phyloP scores from a whole-genome alignment of 495 filamentous ascomycete genomes.

The Penicillium bialowiezense region DNA sequence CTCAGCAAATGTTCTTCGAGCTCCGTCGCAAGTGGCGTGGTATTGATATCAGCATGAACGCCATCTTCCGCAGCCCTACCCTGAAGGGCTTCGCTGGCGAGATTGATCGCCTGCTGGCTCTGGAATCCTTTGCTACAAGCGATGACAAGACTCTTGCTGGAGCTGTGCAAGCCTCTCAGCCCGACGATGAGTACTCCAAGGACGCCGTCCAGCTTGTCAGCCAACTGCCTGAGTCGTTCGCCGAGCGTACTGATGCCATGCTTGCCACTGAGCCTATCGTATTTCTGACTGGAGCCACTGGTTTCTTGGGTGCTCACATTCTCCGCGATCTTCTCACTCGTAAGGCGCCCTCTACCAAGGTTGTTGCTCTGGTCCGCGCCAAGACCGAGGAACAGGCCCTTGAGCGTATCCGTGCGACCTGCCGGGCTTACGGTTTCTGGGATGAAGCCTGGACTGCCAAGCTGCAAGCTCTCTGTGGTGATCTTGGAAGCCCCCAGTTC shows the following conservation, averaged over 20 bases:
- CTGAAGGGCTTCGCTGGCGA: constrained; percentile 70
- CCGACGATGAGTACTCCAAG: constrained; percentile 61
- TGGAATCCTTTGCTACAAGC: constrained; percentile 32
- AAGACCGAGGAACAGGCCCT: constrained; percentile 50
- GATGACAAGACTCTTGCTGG: constrained; percentile 27
- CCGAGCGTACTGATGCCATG: constrained; percentile 24
- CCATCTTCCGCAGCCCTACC: constrained; percentile 73
- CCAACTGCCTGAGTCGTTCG: constrained; percentile 43
- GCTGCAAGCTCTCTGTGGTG: constrained; percentile 66
- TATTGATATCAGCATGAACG: constrained; percentile 69
- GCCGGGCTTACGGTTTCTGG: constrained; percentile 75
- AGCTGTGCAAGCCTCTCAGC: constrained; percentile 21
- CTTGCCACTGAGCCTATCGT: constrained; percentile 50
- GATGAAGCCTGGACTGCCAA: constrained; percentile 61
- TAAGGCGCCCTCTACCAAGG: constrained; percentile 51
- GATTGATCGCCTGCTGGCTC: constrained; percentile 61
- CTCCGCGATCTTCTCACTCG: constrained; percentile 70
- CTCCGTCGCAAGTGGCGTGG: constrained; percentile 61
- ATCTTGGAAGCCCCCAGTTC: constrained; percentile 67
- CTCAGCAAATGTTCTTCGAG: constrained; percentile 78
- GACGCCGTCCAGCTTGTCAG: constrained; percentile 60
- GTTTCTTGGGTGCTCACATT: constrained; percentile 84
- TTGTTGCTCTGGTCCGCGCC: constrained; percentile 79
- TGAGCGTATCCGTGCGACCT: constrained; percentile 44
- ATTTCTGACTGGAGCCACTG: constrained; percentile 88